Conservation (phyloP, 1,139 yeast species). For the Suhomyces choctaworum region DNA sequence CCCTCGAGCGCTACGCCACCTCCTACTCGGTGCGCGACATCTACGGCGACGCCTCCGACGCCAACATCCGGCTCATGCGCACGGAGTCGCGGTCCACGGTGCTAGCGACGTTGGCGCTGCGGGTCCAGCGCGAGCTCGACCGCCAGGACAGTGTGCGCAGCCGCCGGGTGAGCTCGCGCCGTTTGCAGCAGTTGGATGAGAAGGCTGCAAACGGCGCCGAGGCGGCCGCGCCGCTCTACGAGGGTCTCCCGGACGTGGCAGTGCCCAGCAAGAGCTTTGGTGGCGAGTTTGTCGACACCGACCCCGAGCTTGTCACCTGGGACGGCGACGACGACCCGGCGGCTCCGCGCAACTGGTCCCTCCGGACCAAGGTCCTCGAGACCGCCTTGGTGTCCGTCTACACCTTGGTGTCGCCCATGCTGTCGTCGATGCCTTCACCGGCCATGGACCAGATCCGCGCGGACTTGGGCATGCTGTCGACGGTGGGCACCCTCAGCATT, state of each 20-base stretch:
- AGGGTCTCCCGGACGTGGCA: conserved; percentile 33
- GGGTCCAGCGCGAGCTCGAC: conserved; percentile 19
- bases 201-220: neutral
- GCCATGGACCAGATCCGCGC: conserved; percentile 50
- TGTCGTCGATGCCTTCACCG: conserved; percentile 61
- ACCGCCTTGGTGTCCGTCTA: conserved; percentile 53
- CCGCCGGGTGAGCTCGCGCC: conserved; percentile 1
- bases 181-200: conserved; percentile 1
- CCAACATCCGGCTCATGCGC: conserved; percentile 35
- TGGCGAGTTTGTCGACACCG: conserved; percentile 48
- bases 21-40: conserved; percentile 19
- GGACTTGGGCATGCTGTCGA: conserved; percentile 41
- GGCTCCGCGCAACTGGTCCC: conserved; percentile 62
- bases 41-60: conserved; percentile 23
- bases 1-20: conserved; percentile 8
- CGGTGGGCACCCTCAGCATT: conserved; percentile 50
- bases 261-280: conserved; percentile 50
- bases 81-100: conserved; percentile 41
- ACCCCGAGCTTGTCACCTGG: conserved; percentile 69
- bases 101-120: conserved; percentile 34
- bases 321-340: conserved; percentile 60
- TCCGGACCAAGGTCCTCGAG: conserved; percentile 38
- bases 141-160: conserved; percentile 3
- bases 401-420: conserved; percentile 58
- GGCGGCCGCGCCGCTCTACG: conserved; percentile 16